Evolutionary conservation across 495 filamentous ascomycete species (phyloP).

Genomic region (Aspergillus carlsbadensis): DNA sequence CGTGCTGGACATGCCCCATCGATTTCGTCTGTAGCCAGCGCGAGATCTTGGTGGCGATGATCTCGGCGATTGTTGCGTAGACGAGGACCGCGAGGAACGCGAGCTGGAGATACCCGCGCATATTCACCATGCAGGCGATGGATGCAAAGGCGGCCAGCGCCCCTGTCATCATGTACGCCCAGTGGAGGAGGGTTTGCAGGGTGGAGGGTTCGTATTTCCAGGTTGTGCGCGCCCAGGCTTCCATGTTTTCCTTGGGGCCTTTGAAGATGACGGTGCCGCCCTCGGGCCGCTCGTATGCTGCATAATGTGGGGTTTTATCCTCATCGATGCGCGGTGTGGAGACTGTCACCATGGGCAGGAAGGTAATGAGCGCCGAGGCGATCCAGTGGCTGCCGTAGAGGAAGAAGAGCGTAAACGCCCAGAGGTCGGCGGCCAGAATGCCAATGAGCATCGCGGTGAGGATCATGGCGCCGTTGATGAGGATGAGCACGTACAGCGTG

Average conservation of each 20-base stretch:
- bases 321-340: conserved; percentile 15
- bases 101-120: conserved; percentile 27
- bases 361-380: conserved; percentile 21
- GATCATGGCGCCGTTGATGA: conserved; percentile 27
- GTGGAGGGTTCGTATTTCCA: conserved; percentile 26
- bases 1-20: conserved; percentile 11
- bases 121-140: conserved; percentile 35
- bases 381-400: conserved; percentile 29
- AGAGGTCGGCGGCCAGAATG: conserved; percentile 26
- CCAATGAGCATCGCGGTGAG: conserved; percentile 22
- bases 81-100: conserved; percentile 25
- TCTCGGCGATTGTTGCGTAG: conserved; percentile 28
- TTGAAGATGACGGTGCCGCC: conserved; percentile 36
- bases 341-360: conserved; percentile 21
- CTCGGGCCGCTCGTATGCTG: conserved; percentile 29
- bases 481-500: conserved; percentile 17
- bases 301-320: conserved; percentile 12
- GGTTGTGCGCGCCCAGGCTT: conserved; percentile 30
- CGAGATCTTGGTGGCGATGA: conserved; percentile 25
- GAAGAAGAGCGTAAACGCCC: conserved; percentile 28
- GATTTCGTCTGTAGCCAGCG: conserved; percentile 21
- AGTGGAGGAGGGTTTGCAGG: conserved; percentile 19
- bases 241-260: conserved; percentile 25
- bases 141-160: conserved; percentile 27
- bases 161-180: conserved; percentile 24